Evolutionary conservation across 2,329 filamentous ascomycete species (phyloP).

Genomic region (Colletotrichum tofieldiae): DNA sequence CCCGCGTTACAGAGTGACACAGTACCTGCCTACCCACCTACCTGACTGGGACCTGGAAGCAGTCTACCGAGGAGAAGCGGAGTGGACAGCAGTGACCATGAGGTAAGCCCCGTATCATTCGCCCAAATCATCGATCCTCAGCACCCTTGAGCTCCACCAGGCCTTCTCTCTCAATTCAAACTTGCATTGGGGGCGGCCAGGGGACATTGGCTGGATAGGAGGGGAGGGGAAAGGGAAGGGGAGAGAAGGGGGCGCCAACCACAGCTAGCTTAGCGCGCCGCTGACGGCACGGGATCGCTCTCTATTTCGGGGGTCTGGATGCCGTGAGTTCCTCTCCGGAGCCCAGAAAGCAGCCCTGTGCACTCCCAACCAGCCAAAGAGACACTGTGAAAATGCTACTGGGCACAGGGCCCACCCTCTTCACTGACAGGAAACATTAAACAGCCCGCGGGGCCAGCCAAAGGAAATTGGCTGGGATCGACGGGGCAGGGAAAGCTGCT

Average conservation of each 20-base stretch:
- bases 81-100: constrained; percentile 7
- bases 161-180: background rate
- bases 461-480: constrained; percentile 41
- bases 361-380: background rate
- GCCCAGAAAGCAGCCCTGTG: constrained; percentile 8
- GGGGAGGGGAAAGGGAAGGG: constrained; percentile 8
- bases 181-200: constrained; percentile 8
- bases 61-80: constrained; percentile 14
- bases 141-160: constrained; percentile 32
- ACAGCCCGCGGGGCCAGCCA: constrained; percentile 7
- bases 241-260: constrained; percentile 12
- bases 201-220: background rate
- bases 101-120: constrained; percentile 31
- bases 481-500: constrained; percentile 33
- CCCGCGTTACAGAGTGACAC: background rate
- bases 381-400: constrained; percentile 25
- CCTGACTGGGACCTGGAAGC: constrained; percentile 14
- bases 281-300: constrained; percentile 36
- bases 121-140: constrained; percentile 29
- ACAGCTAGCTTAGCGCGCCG: constrained; percentile 34
- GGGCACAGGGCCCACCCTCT: constrained; percentile 18
- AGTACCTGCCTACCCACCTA: constrained; percentile 15
- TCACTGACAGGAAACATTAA: background rate
- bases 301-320: constrained; percentile 31
- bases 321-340: constrained; percentile 22